Evolutionary conservation across 225 moss, liverwort and hornwort genomes (phyloP).

Genomic region (Marchantia paleacea): DNA sequence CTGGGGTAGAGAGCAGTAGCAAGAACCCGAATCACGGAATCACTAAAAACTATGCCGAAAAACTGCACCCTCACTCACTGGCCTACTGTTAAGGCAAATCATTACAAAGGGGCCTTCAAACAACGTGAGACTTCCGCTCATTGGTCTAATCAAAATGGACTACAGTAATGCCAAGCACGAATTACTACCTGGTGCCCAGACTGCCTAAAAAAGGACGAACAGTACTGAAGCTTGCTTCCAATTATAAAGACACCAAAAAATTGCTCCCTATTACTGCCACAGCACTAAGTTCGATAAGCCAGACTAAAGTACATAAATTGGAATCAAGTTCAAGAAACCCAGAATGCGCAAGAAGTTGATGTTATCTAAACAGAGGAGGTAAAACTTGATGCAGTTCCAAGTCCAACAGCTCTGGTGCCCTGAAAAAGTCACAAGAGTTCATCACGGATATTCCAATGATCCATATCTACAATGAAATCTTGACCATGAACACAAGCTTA

Average conservation of each 20-base stretch:
- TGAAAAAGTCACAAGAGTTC: neutral
- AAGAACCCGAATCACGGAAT: neutral
- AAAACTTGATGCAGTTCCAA: slow-evolving; percentile 27
- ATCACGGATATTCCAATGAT: neutral
- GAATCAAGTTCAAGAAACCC: neutral
- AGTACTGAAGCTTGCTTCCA: neutral
- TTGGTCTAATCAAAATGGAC: neutral
- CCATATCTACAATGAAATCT: neutral
- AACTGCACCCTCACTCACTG: neutral
- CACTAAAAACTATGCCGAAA: neutral
- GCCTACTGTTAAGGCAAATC: neutral
- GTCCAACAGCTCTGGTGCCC: slow-evolving; percentile 25
- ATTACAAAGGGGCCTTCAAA: neutral
- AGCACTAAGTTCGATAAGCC: neutral
- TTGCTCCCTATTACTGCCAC: neutral
- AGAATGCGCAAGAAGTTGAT: neutral
- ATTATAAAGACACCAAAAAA: neutral
- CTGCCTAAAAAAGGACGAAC: neutral
- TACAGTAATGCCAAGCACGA: neutral
- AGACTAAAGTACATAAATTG: neutral
- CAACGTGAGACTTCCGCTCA: neutral
- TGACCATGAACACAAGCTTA: neutral
- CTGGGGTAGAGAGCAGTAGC: neutral
- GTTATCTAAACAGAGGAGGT: slow-evolving; percentile 29
- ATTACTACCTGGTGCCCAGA: neutral